A percentile compares a stretch with the other conserved stretches of the same genome.
Conservation (phyloP, 805 yeast species). For the Cyberlindnera mississippiensis region DNA sequence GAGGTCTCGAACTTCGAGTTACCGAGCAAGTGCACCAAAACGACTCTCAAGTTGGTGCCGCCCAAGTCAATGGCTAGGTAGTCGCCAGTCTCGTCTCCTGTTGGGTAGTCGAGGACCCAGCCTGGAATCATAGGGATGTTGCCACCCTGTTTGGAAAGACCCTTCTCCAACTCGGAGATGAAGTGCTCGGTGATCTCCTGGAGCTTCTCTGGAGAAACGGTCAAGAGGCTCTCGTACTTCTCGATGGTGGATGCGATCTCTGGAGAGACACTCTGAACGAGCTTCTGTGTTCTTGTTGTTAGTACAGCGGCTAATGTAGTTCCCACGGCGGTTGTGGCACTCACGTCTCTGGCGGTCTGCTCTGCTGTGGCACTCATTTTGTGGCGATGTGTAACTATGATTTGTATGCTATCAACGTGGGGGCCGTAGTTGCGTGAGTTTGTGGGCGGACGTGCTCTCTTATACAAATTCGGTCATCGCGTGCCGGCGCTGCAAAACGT, state of each 20-base stretch:
- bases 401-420: neutral
- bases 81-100: conserved; percentile 87
- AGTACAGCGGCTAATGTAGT: neutral
- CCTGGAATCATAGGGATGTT: conserved; percentile 96
- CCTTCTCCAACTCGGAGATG: conserved; percentile 74
- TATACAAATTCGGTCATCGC: too few species aligned
- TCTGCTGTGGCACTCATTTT: too few species aligned
- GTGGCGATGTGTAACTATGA: too few species aligned
- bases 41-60: conserved; percentile 95
- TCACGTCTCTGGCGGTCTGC: conserved; percentile 16
- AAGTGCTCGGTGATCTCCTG: conserved; percentile 70
- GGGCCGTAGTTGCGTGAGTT: conserved; percentile 5
- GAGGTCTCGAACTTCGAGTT: conserved; percentile 78
- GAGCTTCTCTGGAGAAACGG: conserved; percentile 58
- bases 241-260: conserved; percentile 55
- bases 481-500: too few species aligned
- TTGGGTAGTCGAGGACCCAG: conserved; percentile 93
- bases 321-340: conserved; percentile 2
- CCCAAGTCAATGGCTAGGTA: conserved; percentile 94
- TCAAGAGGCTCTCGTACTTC: conserved; percentile 56
- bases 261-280: conserved; percentile 51
- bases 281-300: conserved; percentile 9
- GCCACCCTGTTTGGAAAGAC: conserved; percentile 71
- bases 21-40: conserved; percentile 80
- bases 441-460: neutral